A percentile compares a stretch with the other conserved stretches of the same genome.
phyloP scores from a whole-genome alignment of 1,284 basidiomycete genomes.

The Apiotrichum veenhuisii region DNA sequence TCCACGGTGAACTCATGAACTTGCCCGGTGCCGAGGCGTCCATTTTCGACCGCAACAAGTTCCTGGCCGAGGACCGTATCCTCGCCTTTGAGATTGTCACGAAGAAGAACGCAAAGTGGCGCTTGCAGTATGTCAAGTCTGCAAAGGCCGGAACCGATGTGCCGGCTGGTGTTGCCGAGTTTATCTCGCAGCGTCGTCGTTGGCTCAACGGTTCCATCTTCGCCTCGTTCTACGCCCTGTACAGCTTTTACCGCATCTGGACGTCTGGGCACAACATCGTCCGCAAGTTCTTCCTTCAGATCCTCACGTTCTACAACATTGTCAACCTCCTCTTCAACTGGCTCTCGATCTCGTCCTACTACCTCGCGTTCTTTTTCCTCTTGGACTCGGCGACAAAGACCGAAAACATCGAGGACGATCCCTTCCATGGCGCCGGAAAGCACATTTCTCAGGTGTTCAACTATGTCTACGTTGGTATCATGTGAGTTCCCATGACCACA shows the following conservation, averaged over 20 bases:
- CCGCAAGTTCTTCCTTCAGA: slow-evolving; percentile 73
- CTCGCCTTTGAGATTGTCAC: slow-evolving; percentile 46
- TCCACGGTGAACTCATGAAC: slow-evolving; percentile 84
- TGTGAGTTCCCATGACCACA: slow-evolving; percentile 53
- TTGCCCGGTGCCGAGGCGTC: slow-evolving; percentile 42
- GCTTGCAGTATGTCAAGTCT: slow-evolving; percentile 84
- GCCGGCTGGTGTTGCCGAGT: slow-evolving; percentile 69
- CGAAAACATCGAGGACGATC: slow-evolving; percentile 55
- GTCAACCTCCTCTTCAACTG: slow-evolving; percentile 45
- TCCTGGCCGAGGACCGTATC: slow-evolving; percentile 62
- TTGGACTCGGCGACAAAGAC: slow-evolving; percentile 60
- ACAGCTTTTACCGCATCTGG: slow-evolving; percentile 81
- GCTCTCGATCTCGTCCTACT: slow-evolving; percentile 71
- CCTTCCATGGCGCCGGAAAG: slow-evolving; percentile 72
- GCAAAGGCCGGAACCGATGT: slow-evolving; percentile 86
- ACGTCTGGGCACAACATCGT: slow-evolving; percentile 84
- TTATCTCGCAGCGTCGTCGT: slow-evolving; percentile 83
- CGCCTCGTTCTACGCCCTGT: slow-evolving; percentile 78
- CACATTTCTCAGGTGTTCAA: slow-evolving; percentile 76
- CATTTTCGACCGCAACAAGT: slow-evolving; percentile 73
- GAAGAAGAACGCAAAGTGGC: slow-evolving; percentile 51
- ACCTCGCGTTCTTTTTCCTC: slow-evolving; percentile 53
- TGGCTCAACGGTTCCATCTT: slow-evolving; percentile 73
- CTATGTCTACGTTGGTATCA: slow-evolving; percentile 54
- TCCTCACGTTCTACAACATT: slow-evolving; percentile 49